These are phyloP conservation scores for Pochonia chlamydosporia DNA, from an alignment of 2,329 filamentous ascomycete genomes.

Conservation along the genomic window DNA sequence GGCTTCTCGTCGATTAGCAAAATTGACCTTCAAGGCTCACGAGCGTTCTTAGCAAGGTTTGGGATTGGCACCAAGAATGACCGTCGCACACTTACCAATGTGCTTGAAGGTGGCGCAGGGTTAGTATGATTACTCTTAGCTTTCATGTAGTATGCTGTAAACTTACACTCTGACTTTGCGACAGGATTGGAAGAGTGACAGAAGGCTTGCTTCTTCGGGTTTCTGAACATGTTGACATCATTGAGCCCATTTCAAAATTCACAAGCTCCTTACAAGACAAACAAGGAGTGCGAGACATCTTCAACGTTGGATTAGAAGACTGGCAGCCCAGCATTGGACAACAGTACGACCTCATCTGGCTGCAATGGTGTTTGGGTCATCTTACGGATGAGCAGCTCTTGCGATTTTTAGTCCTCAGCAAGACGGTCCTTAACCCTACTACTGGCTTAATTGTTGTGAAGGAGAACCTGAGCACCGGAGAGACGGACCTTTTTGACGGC, in stretches of 20 bases:
- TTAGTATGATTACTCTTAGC: slow-evolving; percentile 15
- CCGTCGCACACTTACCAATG: slow-evolving; percentile 20
- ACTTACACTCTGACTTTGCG: not conserved
- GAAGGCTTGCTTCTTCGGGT: slow-evolving; percentile 67
- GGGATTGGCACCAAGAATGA: slow-evolving; percentile 35
- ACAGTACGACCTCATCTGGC: slow-evolving; percentile 78
- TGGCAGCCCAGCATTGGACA: slow-evolving; percentile 48
- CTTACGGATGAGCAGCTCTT: slow-evolving; percentile 69
- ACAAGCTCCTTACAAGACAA: slow-evolving; percentile 54
- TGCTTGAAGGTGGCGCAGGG: slow-evolving; percentile 35
- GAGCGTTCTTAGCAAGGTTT: slow-evolving; percentile 64
- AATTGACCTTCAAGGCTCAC: slow-evolving; percentile 64
- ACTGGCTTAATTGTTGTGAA: slow-evolving; percentile 30
- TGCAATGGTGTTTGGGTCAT: slow-evolving; percentile 85
- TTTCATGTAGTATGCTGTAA: not conserved
- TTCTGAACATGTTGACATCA: slow-evolving; percentile 68
- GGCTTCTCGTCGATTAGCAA: slow-evolving; percentile 40
- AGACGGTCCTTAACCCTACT: slow-evolving; percentile 26
- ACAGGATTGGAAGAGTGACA: slow-evolving; percentile 76
- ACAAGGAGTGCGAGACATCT: slow-evolving; percentile 56
- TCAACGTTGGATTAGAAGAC: slow-evolving; percentile 67
- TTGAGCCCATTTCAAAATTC: slow-evolving; percentile 83
- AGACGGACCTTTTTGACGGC: slow-evolving; percentile 66
- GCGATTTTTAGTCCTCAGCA: slow-evolving; percentile 59
- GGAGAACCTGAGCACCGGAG: slow-evolving; percentile 64